A percentile compares a stretch with the other conserved stretches of the same genome.
These are phyloP conservation scores for Hyphochytrium catenoides DNA, from an alignment of 352 stramenopile species.

Conservation along the genomic window DNA sequence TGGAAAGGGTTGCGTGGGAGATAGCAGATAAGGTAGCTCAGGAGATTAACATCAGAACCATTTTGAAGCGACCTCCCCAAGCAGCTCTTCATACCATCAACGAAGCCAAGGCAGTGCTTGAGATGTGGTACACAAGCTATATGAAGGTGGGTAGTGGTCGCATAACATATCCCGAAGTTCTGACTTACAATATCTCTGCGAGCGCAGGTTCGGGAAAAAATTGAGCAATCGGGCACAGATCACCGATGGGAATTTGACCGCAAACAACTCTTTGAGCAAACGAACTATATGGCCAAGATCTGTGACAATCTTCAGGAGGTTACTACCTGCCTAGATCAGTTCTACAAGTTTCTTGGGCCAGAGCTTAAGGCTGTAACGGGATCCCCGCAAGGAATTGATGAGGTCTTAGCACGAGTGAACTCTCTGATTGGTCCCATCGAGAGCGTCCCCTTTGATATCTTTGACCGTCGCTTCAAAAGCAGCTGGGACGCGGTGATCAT, in stretches of 20 bases:
- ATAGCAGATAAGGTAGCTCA: slow-evolving; percentile 73
- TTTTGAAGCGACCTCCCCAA: slow-evolving; percentile 51
- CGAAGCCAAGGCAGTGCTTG: slow-evolving; percentile 70
- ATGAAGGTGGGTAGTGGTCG: no score
- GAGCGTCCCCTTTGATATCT: slow-evolving; percentile 73
- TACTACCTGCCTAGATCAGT: slow-evolving; percentile 72
- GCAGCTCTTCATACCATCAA: slow-evolving; percentile 49
- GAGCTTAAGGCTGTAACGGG: slow-evolving; percentile 85
- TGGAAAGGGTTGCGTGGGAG: slow-evolving; percentile 81
- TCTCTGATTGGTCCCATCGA: slow-evolving; percentile 58
- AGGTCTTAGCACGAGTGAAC: slow-evolving; percentile 68
- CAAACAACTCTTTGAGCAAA: slow-evolving; percentile 81
- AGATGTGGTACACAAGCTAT: slow-evolving; percentile 80
- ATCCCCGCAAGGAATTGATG: slow-evolving; percentile 76
- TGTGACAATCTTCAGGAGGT: slow-evolving; percentile 81
- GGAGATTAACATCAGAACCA: slow-evolving; percentile 71
- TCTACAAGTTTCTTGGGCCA: slow-evolving; percentile 82
- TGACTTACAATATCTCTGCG: no score
- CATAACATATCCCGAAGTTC: no score
- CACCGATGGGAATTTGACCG: slow-evolving; percentile 87
- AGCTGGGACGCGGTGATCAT: slow-evolving; percentile 83
- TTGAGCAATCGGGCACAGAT: slow-evolving; percentile 77
- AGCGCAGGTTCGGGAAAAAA: slow-evolving; percentile 72
- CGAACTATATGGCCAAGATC: slow-evolving; percentile 87
- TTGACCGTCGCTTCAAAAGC: slow-evolving; percentile 77